phyloP scores from a whole-genome alignment of 163 green algal species.

The Scenedesmus sp. region DNA sequence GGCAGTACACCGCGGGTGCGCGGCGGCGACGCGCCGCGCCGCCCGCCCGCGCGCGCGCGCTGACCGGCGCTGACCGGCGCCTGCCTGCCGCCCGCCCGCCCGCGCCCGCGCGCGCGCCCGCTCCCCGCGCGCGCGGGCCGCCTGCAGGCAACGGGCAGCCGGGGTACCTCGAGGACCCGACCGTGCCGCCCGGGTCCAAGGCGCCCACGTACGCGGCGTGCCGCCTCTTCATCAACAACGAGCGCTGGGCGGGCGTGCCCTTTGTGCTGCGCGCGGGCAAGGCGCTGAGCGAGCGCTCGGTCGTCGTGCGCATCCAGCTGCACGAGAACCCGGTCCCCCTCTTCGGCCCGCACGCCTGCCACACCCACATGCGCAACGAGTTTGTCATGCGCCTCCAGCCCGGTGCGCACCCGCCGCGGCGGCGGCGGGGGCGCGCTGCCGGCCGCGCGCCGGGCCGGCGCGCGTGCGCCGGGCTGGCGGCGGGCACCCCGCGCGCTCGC shows the following conservation, averaged over 20 bases:
- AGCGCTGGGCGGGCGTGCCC: constrained; percentile 93
- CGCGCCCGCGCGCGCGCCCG: too few relatives aligned
- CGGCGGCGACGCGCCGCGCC: too few relatives aligned
- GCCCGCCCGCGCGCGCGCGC: too few relatives aligned
- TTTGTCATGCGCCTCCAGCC: constrained; percentile 76
- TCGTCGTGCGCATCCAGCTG: constrained; percentile 91
- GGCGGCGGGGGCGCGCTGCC: not conserved
- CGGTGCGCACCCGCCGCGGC: constrained; percentile 3
- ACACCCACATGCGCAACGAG: constrained; percentile 72
- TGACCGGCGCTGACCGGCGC: too few relatives aligned
- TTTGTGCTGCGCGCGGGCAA: constrained; percentile 99
- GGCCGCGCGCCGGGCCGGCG: too few relatives aligned
- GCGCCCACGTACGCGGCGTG: constrained; percentile 75
- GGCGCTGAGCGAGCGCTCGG: constrained; percentile 90
- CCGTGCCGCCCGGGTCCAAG: constrained; percentile 78
- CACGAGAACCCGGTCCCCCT: constrained; percentile 53
- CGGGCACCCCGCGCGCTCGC: too few relatives aligned
- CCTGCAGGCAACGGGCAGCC: constrained; percentile 54
- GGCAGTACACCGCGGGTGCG: constrained; percentile 86
- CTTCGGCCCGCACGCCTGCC: constrained; percentile 15
- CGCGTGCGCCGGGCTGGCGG: too few relatives aligned
- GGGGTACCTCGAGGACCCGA: constrained; percentile 93
- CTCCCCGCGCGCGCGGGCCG: not conserved
- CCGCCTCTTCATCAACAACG: constrained; percentile 91
- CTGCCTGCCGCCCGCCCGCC: too few relatives aligned